These are phyloP conservation scores for Talaromyces atroroseus DNA, from an alignment of 2,329 filamentous ascomycete genomes.

Conservation along the genomic window DNA sequence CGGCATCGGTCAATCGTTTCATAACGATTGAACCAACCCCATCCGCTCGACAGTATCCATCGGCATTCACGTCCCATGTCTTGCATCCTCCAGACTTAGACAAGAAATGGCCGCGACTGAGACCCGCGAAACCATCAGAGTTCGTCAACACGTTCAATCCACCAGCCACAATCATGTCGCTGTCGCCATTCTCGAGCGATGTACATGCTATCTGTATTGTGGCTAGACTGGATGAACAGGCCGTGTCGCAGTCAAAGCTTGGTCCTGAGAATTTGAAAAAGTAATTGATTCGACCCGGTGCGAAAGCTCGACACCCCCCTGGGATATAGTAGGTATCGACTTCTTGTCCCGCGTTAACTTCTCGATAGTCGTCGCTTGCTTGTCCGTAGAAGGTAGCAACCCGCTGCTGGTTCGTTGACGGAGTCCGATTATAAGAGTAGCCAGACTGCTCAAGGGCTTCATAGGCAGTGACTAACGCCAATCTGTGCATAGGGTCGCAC, in stretches of 20 bases:
- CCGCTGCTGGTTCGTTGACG: constrained; percentile 55
- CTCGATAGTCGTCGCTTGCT: constrained; percentile 65
- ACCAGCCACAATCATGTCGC: constrained; percentile 6
- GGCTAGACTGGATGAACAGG: constrained; percentile 6
- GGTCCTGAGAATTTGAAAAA: constrained; percentile 4
- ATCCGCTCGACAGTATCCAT: no score
- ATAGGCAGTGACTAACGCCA: constrained; percentile 70
- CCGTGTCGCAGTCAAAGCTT: constrained; percentile 4
- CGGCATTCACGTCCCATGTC: constrained; percentile 15
- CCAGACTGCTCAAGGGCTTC: constrained; percentile 76
- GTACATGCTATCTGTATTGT: constrained; percentile 3
- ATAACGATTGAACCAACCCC: constrained; percentile 17
- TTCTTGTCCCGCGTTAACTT: constrained; percentile 58
- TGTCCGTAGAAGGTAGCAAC: constrained; percentile 69
- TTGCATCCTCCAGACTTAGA: constrained; percentile 11
- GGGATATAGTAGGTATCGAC: constrained; percentile 62
- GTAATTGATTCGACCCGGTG: constrained; percentile 41
- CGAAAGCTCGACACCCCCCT: constrained; percentile 54
- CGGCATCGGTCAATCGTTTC: constrained; percentile 17
- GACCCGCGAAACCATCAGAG: not conserved
- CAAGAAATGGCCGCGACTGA: constrained; percentile 6
- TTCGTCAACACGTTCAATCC: constrained; percentile 3
- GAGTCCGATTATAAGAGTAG: constrained; percentile 63
- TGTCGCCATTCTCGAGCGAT: not conserved
- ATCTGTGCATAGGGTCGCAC: constrained; percentile 72